phyloP scores from a whole-genome alignment of 352 stramenopile species.

The Globisporangium emineosum region DNA sequence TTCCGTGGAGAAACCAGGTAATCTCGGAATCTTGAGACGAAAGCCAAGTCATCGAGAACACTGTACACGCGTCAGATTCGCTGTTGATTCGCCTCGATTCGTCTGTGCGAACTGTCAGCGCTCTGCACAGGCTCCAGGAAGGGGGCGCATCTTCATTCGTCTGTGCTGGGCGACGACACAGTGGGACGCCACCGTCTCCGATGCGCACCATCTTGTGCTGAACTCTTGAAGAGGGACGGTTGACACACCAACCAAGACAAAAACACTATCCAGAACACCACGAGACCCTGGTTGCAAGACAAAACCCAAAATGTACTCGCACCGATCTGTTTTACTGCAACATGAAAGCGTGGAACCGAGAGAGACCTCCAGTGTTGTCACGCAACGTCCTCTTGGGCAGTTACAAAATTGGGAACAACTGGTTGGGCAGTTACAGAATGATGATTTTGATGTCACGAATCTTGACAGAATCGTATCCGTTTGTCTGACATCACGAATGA shows the following conservation, averaged over 20 bases:
- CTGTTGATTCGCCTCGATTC: constrained; percentile 5
- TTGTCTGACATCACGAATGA: neutral
- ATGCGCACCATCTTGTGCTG: neutral
- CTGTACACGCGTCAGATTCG: neutral
- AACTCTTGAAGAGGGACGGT: no score
- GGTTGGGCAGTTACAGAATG: neutral
- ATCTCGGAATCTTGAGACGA: neutral
- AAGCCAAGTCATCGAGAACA: neutral
- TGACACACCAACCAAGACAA: neutral
- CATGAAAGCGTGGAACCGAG: neutral
- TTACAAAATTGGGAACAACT: no score
- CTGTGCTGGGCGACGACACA: neutral
- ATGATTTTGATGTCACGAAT: neutral
- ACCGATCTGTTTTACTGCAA: neutral
- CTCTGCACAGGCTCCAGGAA: neutral
- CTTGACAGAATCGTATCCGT: neutral
- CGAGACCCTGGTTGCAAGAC: neutral
- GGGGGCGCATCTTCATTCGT: neutral
- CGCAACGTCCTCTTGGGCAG: no score
- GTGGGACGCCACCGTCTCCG: no score
- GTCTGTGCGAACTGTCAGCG: neutral
- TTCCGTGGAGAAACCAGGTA: neutral
- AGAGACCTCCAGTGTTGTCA: neutral
- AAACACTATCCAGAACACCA: neutral
- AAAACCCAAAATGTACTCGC: neutral